phyloP scores from a whole-genome alignment of 2,329 filamentous ascomycete genomes.

The Trichoderma sp. region DNA sequence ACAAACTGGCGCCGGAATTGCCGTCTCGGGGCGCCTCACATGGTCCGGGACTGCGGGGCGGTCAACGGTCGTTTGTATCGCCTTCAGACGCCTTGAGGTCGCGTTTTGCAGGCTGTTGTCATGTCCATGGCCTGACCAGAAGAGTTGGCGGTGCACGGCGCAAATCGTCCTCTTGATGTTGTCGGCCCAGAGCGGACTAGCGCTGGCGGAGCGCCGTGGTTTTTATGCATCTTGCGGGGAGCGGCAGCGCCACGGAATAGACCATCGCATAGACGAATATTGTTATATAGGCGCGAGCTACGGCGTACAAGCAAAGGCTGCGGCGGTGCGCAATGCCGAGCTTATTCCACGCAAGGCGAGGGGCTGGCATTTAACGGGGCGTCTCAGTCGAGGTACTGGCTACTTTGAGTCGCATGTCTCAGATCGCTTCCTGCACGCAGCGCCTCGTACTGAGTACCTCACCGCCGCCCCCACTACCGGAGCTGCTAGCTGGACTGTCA shows the following conservation, averaged over 20 bases:
- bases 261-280: not conserved
- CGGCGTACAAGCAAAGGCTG: not conserved
- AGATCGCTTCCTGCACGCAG: not conserved
- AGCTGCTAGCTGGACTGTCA: constrained; percentile 22
- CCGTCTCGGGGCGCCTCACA: constrained; percentile 22
- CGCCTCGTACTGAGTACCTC: not conserved
- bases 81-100: constrained; percentile 12
- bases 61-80: constrained; percentile 14
- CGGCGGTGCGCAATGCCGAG: not conserved
- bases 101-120: constrained; percentile 15
- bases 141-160: constrained; percentile 24
- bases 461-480: constrained; percentile 8
- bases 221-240: constrained; percentile 4
- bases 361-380: constrained; percentile 2
- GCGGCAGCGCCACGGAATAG: not conserved
- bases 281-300: not conserved
- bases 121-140: constrained; percentile 21
- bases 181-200: constrained; percentile 15
- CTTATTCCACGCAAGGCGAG: constrained; percentile 13
- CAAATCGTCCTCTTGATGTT: constrained; percentile 19
- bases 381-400: not conserved
- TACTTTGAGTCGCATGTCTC: not conserved
- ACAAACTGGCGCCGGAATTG: constrained; percentile 19
- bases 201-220: not conserved
- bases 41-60: constrained; percentile 10